Percentiles rank a stretch among this genome's conserved stretches.
Conservation (phyloP, 2,329 filamentous ascomycete species). For the Fusarium nanum region DNA sequence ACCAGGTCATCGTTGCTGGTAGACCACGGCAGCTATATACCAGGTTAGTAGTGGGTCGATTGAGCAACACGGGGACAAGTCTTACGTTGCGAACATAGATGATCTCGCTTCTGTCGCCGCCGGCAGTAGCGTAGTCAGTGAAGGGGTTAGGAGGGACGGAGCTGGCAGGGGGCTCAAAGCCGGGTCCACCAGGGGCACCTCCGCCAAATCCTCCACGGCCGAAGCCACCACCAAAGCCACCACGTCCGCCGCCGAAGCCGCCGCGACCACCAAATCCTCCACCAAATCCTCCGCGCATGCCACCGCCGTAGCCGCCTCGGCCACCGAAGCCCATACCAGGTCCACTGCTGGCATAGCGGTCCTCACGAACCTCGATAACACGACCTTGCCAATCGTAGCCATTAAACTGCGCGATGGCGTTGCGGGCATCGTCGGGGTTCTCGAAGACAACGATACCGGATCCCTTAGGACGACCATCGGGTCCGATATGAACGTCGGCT, state of each 20-base stretch:
- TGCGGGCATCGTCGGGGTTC: conserved; percentile 91
- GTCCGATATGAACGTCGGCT: conserved; percentile 92
- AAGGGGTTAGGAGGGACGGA: conserved; percentile 83
- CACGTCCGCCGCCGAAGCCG: conserved; percentile 59
- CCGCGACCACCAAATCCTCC: conserved; percentile 64
- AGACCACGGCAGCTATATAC: conserved; percentile 88
- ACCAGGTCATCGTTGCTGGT: conserved; percentile 98
- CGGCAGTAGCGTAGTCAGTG: conserved; percentile 90
- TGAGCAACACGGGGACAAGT: conserved; percentile 34
- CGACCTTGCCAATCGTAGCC: conserved; percentile 99
- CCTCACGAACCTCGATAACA: conserved; percentile 92
- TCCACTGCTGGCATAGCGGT: conserved; percentile 84
- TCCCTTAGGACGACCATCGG: conserved; percentile 93
- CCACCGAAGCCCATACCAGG: conserved; percentile 64
- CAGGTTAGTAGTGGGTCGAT: conserved; percentile 37
- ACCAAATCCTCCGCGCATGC: conserved; percentile 69
- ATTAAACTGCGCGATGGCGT: conserved; percentile 97
- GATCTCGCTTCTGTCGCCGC: conserved; percentile 81
- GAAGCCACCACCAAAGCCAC: conserved; percentile 59
- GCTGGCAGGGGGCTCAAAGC: conserved; percentile 62
- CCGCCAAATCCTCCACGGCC: conserved; percentile 62
- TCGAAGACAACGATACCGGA: conserved; percentile 98
- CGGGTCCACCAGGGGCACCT: conserved; percentile 49
- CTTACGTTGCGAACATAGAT: conserved; percentile 98
- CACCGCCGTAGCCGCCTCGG: conserved; percentile 69